Percentiles rank a stretch among this genome's conserved stretches.
Conservation (phyloP, 331 rosid species). For the Quercus lobata region DNA sequence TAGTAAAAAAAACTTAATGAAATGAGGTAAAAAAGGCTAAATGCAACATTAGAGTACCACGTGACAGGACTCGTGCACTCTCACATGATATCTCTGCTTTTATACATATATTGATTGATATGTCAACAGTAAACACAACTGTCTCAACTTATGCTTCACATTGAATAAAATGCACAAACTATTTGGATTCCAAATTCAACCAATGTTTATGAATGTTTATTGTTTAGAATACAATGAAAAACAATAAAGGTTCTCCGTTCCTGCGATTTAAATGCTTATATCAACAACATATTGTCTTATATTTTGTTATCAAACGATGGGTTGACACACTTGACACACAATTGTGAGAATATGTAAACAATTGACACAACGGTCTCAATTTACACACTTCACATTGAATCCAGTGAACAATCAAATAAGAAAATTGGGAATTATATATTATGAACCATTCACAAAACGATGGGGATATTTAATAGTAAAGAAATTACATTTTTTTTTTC, state of each 20-base stretch:
- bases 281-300: no score
- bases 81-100: no score
- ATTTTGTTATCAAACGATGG: no score
- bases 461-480: neutral
- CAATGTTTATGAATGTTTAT: no score
- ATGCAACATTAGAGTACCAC: no score
- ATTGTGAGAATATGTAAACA: neutral
- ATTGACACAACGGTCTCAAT: slow-evolving; percentile 4
- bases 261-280: no score
- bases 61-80: no score
- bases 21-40: no score
- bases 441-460: slow-evolving; percentile 12
- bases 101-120: neutral
- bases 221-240: no score
- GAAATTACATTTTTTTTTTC: neutral
- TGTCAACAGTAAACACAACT: slow-evolving; percentile 1
- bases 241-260: no score
- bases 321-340: neutral
- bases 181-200: no score
- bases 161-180: slow-evolving; percentile 4
- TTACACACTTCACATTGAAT: slow-evolving; percentile 13
- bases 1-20: no score
- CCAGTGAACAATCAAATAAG: slow-evolving; percentile 2
- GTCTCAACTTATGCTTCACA: slow-evolving; percentile 12
- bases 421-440: neutral